These are phyloP conservation scores for Phytophthora agathidicida DNA, from an alignment of 352 stramenopile species.

Conservation along the genomic window DNA sequence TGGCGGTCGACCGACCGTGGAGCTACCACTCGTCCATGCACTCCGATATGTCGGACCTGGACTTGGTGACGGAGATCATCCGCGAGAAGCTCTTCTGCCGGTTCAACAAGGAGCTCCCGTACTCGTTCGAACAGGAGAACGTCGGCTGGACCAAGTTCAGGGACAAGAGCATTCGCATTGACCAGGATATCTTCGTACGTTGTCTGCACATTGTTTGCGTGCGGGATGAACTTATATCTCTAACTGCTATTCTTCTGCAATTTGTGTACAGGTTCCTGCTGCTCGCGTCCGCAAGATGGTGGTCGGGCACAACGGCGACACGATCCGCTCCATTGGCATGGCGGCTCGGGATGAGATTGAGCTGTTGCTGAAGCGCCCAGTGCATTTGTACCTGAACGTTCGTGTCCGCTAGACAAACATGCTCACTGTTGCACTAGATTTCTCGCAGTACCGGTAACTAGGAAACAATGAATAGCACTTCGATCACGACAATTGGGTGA, in stretches of 20 bases:
- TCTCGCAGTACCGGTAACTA: constrained; percentile 3
- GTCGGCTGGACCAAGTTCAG: constrained; percentile 88
- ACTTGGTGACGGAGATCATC: constrained; percentile 89
- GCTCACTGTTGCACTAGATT: constrained; percentile 4
- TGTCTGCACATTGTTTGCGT: neutral
- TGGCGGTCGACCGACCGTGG: constrained; percentile 78
- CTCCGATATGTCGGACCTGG: constrained; percentile 82
- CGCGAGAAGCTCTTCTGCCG: constrained; percentile 88
- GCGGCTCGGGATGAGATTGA: constrained; percentile 81
- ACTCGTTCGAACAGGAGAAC: constrained; percentile 85
- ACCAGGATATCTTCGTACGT: constrained; percentile 90
- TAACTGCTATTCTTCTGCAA: constrained; percentile 12
- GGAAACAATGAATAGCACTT: constrained; percentile 5
- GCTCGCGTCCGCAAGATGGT: constrained; percentile 82
- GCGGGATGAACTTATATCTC: neutral
- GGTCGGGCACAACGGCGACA: constrained; percentile 79
- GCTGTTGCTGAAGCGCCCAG: constrained; percentile 61
- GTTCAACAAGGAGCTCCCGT: constrained; percentile 89
- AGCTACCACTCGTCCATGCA: constrained; percentile 89
- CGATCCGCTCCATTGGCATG: constrained; percentile 75
- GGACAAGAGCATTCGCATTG: constrained; percentile 86
- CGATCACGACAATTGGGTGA: too few relatives aligned
- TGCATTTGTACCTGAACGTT: constrained; percentile 89
- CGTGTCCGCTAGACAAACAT: constrained; percentile 53
- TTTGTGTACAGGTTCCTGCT: constrained; percentile 68